These are phyloP conservation scores for Fusarium vanettenii DNA, from an alignment of 2,329 filamentous ascomycete genomes.

Conservation along the genomic window DNA sequence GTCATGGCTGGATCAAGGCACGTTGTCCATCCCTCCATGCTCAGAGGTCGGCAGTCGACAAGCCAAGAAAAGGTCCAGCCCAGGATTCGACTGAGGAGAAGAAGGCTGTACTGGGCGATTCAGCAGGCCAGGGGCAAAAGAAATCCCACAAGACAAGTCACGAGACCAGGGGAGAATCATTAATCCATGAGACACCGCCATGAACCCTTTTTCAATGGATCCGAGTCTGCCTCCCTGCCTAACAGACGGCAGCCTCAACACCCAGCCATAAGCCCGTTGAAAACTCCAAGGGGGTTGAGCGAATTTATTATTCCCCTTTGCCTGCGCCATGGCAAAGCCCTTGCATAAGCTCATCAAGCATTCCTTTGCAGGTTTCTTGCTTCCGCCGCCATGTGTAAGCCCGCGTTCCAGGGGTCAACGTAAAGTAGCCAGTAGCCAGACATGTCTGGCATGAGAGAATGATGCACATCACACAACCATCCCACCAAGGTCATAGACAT, in stretches of 20 bases:
- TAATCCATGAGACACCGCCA: neutral
- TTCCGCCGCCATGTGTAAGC: constrained; percentile 1
- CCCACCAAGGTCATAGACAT: neutral
- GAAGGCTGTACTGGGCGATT: constrained; percentile 16
- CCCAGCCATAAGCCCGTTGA: neutral
- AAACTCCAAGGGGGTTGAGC: neutral
- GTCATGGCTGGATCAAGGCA: constrained; percentile 34
- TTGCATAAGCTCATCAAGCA: neutral
- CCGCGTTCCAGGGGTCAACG: neutral
- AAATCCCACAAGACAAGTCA: constrained; percentile 18
- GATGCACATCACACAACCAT: neutral
- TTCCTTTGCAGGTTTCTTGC: neutral
- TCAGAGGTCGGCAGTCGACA: constrained; percentile 28
- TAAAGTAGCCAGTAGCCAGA: neutral
- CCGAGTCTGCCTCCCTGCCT: neutral
- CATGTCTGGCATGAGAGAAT: neutral
- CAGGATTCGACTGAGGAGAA: constrained; percentile 6
- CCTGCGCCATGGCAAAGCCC: neutral
- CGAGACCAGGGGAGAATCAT: neutral
- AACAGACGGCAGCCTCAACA: neutral
- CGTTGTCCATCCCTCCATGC: constrained; percentile 29
- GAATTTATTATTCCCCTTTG: neutral
- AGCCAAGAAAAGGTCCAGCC: constrained; percentile 18
- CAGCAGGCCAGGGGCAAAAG: constrained; percentile 7
- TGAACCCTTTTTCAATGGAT: neutral